A percentile compares a stretch with the other conserved stretches of the same genome.
Evolutionary conservation across 2,329 filamentous ascomycete genomes (phyloP).

Genomic region (Colletotrichum chrysophilum): DNA sequence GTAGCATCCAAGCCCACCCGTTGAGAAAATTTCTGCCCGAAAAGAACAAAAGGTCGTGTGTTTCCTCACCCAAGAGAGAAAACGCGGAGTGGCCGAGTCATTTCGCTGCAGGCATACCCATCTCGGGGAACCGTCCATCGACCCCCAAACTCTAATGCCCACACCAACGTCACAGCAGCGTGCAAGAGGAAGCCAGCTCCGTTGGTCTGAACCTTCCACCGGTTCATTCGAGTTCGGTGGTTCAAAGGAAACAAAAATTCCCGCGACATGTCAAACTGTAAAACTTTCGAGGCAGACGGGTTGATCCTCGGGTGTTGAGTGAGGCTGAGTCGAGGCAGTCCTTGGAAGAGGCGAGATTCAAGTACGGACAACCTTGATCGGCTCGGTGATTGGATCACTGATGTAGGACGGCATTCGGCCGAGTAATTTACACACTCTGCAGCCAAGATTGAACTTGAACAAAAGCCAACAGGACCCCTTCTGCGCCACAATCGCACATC

Average conservation of each 20-base stretch:
- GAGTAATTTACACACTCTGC: background rate
- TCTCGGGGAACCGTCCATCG: background rate
- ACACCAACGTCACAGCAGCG: background rate
- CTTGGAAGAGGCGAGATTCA: background rate
- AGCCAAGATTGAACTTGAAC: background rate
- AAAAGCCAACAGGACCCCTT: background rate
- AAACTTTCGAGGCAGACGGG: background rate
- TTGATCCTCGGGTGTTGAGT: background rate
- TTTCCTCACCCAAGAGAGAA: background rate
- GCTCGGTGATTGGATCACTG: background rate
- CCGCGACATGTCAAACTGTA: background rate
- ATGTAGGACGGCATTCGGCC: background rate
- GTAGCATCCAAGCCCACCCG: background rate
- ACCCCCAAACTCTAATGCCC: background rate
- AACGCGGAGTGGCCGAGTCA: background rate
- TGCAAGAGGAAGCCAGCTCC: background rate
- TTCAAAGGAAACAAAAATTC: background rate
- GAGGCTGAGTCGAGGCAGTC: background rate
- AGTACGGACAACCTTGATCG: background rate
- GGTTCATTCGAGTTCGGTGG: background rate
- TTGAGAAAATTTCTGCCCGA: background rate
- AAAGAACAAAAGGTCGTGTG: background rate
- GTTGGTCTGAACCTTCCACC: background rate
- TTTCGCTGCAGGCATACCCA: background rate
- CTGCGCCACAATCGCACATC: background rate